Percentiles rank a stretch among this genome's conserved stretches.
These are phyloP conservation scores for Polyporus arcularius DNA, from an alignment of 768 basidiomycete species.

Conservation along the genomic window DNA sequence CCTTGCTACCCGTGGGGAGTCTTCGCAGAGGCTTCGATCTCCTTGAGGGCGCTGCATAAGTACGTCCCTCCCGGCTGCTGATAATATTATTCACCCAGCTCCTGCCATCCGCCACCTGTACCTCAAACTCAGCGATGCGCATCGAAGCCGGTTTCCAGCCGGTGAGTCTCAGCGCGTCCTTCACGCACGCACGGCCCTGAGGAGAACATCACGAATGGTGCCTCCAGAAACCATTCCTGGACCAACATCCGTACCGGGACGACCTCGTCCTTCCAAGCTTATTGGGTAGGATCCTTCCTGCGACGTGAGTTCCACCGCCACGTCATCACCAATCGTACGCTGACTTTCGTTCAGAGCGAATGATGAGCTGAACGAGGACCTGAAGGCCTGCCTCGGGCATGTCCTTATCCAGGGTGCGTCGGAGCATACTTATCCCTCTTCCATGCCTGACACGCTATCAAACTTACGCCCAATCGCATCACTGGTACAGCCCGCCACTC, in stretches of 20 bases:
- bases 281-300: constrained; percentile 56
- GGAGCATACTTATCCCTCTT: background rate
- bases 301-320: constrained; percentile 1
- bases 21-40: too few species aligned
- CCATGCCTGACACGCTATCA: background rate
- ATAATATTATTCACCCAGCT: too few species aligned
- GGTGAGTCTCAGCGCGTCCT: too few species aligned
- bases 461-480: constrained; percentile 52
- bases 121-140: too few species aligned
- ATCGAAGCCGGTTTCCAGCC: too few species aligned
- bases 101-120: too few species aligned
- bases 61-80: too few species aligned
- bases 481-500: constrained; percentile 46
- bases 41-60: too few species aligned
- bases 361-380: constrained; percentile 55
- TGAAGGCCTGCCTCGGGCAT: constrained; percentile 49
- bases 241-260: constrained; percentile 57
- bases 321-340: background rate
- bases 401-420: constrained; percentile 49
- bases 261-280: constrained; percentile 64
- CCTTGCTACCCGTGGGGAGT: too few species aligned
- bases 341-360: constrained; percentile 30
- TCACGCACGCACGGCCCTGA: too few species aligned
- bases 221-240: constrained; percentile 47
- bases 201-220: too few species aligned